Percentiles rank a stretch among this genome's conserved stretches.
Conservation (phyloP, 148 eudicot species). For the Nepenthes gracilis region DNA sequence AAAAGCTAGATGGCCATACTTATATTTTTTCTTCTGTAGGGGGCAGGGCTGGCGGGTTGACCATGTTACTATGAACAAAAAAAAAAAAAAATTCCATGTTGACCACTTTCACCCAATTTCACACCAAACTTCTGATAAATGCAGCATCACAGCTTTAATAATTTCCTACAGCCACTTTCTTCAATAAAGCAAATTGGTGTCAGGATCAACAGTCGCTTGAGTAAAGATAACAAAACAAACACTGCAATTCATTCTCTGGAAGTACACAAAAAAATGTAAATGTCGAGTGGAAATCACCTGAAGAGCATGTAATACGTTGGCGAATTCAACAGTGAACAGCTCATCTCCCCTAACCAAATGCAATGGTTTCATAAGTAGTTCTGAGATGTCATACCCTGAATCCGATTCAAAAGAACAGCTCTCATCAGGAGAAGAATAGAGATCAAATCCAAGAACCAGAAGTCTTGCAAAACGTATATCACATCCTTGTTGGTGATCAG, state of each 20-base stretch:
- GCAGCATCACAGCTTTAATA: too few species aligned
- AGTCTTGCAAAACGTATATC: slow-evolving; percentile 72
- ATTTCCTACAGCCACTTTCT: too few species aligned
- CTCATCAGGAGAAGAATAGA: slow-evolving; percentile 23
- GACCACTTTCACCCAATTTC: too few species aligned
- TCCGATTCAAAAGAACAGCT: slow-evolving; percentile 11
- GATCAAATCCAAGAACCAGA: slow-evolving; percentile 42
- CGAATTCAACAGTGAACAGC: slow-evolving; percentile 36
- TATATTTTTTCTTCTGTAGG: too few species aligned
- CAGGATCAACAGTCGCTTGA: background rate
- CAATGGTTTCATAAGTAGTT: slow-evolving; percentile 37
- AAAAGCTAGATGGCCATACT: too few species aligned
- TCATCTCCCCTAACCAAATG: slow-evolving; percentile 36
- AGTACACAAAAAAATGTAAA: background rate
- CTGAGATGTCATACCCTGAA: slow-evolving; percentile 19
- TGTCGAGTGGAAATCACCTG: slow-evolving; percentile 44
- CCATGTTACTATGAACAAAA: too few species aligned
- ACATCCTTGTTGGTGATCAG: slow-evolving; percentile 49
- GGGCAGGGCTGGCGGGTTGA: too few species aligned
- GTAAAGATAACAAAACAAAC: background rate
- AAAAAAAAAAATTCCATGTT: too few species aligned
- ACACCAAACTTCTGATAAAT: too few species aligned
- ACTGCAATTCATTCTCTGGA: background rate
- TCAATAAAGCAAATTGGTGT: too few species aligned
- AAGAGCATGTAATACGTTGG: slow-evolving; percentile 68